Conservation (phyloP, 108 stramenopile genomes). For the Cyclotella atomus region DNA sequence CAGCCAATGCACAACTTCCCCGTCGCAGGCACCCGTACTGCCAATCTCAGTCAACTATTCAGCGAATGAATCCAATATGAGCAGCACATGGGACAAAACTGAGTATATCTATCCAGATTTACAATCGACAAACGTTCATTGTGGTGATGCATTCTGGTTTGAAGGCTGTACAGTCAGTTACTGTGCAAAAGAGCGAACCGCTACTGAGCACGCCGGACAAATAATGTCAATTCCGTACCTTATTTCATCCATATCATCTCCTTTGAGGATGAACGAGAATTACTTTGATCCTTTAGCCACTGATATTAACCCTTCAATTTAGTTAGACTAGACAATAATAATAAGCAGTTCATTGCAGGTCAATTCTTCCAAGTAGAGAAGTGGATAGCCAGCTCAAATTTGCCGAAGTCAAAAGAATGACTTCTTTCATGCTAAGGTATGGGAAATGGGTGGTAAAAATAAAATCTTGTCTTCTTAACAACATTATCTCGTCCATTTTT, state of each 20-base stretch:
- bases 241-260: conserved; percentile 52
- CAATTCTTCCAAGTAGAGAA: too few relatives aligned
- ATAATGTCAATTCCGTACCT: conserved; percentile 69
- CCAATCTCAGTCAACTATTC: conserved; percentile 29
- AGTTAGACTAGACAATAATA: too few relatives aligned
- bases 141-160: conserved; percentile 54
- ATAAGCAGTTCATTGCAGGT: too few relatives aligned
- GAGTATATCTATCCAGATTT: conserved; percentile 33
- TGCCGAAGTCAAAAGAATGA: too few relatives aligned
- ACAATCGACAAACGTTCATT: conserved; percentile 44
- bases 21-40: conserved; percentile 19
- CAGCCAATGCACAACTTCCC: conserved; percentile 9
- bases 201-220: conserved; percentile 52
- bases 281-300: background rate
- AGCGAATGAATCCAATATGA: conserved; percentile 2
- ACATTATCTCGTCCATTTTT: too few relatives aligned
- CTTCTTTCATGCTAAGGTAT: too few relatives aligned
- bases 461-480: too few relatives aligned
- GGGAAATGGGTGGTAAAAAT: too few relatives aligned
- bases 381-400: too few relatives aligned
- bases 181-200: conserved; percentile 34
- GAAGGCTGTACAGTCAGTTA: conserved; percentile 52
- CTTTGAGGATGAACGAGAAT: conserved; percentile 4
- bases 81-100: conserved; percentile 21
- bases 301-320: background rate